Base-by-base conservation (phyloP, 192 early-diverging fungal species). In the Coemansia furcata region DNA sequence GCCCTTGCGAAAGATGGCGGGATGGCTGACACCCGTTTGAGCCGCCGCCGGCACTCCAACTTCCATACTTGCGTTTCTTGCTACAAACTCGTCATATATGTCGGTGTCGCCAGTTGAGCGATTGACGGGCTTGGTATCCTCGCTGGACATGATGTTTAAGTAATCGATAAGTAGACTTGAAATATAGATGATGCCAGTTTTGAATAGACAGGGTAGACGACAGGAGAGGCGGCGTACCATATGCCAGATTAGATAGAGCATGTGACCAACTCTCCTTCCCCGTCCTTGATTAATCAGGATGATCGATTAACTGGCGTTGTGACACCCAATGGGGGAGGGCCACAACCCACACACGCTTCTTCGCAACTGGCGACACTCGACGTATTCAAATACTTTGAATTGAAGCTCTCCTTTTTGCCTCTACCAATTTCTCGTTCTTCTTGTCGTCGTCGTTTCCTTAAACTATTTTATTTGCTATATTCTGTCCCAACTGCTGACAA, bases 41-140 rank as follows among this genome's bases (percentile, higher is more conserved):
- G 89, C 81, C 5, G 91, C 73, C 11, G 86, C 80, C 65, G 91
- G 65, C 8, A 91, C 46, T 12, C 40, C 43, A 29, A 40, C 29
- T 6, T 65, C 62, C 52, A 40, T 65, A 8, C 74, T 72, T 36
- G 68, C 60, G 50, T 65, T 72, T 38, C 67, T 54, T 19, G 77
- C 62, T 29, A 74, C 66, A 1, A 74, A 66, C 29, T 67, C 62
- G 36, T 80, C 69, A 15, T 32, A 33, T 33, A 4, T 32, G 9
- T 26, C 26, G 2, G 49, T 12, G 23, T 10, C 49, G n/a, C 44
- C 3, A 21, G 6, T 19, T 23, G 44, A 47, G 44, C 21, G 44
- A 47, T 47, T 8, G n/a, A n/a, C 21, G 9, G n/a, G 44, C 17
- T 21, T n/a, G 7, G 9, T 21, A 5, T 21, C 19, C 4, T 21